Base-by-base conservation (phyloP, 2,329 filamentous ascomycete species). In the Lasiodiplodia hormozganensis region DNA sequence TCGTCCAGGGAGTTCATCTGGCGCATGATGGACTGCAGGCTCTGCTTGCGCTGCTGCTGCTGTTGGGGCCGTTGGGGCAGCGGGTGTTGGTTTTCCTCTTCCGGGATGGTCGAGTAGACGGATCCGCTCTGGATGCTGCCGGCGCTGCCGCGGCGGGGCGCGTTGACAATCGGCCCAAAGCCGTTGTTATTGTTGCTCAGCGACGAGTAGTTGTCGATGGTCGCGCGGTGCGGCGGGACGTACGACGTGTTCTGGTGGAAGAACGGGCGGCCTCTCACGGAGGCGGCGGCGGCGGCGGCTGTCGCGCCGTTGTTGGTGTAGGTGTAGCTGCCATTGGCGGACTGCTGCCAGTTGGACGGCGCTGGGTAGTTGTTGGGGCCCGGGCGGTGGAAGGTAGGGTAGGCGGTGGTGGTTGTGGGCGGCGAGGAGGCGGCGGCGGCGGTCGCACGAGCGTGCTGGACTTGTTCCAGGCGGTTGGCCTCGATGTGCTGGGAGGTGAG, bases 401-500 rank as follows among this genome's bases (percentile, higher is more conserved):
- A 64, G n/a, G 60, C 28, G 40, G 40, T 40, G 34, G 18, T n/a
- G 54, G 34, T 23, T 23, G 23, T 36, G 5, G 25, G 53, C 4
- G 51, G 21, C 5, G 51, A 10, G 14, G 38, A 47, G 16, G 38
- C 16, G 23, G 38, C 40, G 25, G 40, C 40, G 62, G 38, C 14
- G 43, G 60, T 34, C 31, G 62, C 62, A 47, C 16, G 62, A 6
- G 62, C 47, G 21, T 65, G 62, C 62, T 65, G 62, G 43, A 47
- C 62, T 40, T 65, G 62, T 21, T 65, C n/a, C 10, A 43, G 31
- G 28, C 49, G 62, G 36, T 66, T 57, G n/a, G 54, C 25, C 64
- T 66, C 47, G 51, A 43, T 66, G 64, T 64, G 60, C 31, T 64
- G 60, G n/a, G 60, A 64, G 43, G 60, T 64, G n/a, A 64, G 60